A percentile compares a stretch with the other conserved stretches of the same genome.
phyloP scores from a whole-genome alignment of 768 basidiomycete species.

The Boletellus sp. region DNA sequence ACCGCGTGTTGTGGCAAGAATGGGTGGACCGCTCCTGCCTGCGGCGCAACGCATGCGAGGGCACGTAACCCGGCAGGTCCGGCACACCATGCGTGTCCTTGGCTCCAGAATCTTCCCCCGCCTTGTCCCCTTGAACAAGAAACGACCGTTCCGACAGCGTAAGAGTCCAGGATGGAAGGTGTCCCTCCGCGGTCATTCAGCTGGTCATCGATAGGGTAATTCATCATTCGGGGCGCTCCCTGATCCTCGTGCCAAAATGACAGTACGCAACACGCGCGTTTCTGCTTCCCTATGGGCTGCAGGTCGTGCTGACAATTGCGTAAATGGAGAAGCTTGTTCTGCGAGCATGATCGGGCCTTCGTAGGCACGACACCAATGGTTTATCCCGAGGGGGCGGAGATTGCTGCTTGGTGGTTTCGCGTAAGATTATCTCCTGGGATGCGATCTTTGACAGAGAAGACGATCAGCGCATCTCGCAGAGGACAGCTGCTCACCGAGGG shows the following conservation, averaged over 20 bases:
- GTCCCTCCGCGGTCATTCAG: conserved; percentile 14
- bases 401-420: conserved; percentile 5
- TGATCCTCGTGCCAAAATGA: conserved; percentile 16
- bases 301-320: conserved; percentile 3
- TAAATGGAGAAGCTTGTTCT: neutral
- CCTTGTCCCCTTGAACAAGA: neutral
- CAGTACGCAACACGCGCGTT: neutral
- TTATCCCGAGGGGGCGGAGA: conserved; percentile 7
- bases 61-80: neutral
- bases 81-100: neutral
- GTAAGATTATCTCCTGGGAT: conserved; percentile 2
- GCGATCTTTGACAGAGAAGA: neutral
- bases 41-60: neutral
- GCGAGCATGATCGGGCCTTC: neutral
- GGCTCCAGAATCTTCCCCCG: neutral
- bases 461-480: neutral
- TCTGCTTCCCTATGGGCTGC: neutral
- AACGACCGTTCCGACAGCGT: neutral
- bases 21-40: neutral
- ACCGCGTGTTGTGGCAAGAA: neutral
- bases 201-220: conserved; percentile 1
- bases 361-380: neutral
- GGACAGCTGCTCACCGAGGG: conserved; percentile 2
- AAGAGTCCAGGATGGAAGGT: neutral
- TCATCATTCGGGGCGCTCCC: conserved; percentile 9